Base-by-base conservation (phyloP, 169 alveolate species). In the Amoebophrya sp. region DNA sequence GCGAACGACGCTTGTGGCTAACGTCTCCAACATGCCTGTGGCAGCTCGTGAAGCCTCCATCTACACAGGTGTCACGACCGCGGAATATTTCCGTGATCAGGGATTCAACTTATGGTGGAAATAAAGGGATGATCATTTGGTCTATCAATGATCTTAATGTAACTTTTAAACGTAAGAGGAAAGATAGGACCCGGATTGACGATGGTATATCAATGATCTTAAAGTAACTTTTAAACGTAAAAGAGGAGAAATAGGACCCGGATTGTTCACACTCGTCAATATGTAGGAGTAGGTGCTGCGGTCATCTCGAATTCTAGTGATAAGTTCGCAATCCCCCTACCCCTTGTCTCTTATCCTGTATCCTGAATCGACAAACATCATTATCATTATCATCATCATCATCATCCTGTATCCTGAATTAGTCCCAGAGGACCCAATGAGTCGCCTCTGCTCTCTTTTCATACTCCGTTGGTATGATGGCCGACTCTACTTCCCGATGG, bases 1-100 rank as follows among this genome's bases (percentile, higher is more conserved):
- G 95, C 97, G 99, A 92, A 99, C 99, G 89, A 98, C 99, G 91
- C 95, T 99, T 93, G 99, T 99, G 89, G 99, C 99, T 89, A 99
- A 99, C 95, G 98, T 99, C 39, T 98, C 99, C 29, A 99, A 99
- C 96, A 99, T 99, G 99, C 99, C 99, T 26, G 99, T 99, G 94
- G 99, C 99, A 26, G 99, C 99, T 38, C 97, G 99, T 96, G 99
- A 99, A 95, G 99, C 99, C 78, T 97, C 99, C 47, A 98, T 98
- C 90, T 98, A 98, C 94, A 98, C 99, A 1, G 99, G 99, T 40
- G 98, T 99, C 92, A 98, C 99, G 29, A 95, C 98, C 24, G 99
- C 99, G 41, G 99, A 99, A 95, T 99, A 99, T 96, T 98, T 98
- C 97, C 97, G 99, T 92, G 99, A 99, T 94, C 98, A 98, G 99